phyloP scores from a whole-genome alignment of 805 yeast genomes.

The Yamadazyma tumulicola region DNA sequence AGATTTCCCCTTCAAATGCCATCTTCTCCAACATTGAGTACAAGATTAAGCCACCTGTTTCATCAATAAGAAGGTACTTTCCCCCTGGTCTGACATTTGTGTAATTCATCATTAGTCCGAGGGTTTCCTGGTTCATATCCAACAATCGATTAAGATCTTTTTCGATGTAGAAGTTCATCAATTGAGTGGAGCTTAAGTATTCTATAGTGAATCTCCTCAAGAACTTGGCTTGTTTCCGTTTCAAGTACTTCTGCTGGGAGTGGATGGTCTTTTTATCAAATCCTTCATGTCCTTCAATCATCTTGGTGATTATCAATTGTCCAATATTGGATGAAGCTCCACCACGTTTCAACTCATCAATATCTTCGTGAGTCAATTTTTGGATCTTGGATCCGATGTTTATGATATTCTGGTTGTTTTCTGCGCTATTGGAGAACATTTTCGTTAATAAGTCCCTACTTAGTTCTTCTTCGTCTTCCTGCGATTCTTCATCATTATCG shows the following conservation, averaged over 20 bases:
- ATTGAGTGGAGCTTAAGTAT: conserved; percentile 63
- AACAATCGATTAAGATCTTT: conserved; percentile 70
- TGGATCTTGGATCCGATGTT: conserved; percentile 72
- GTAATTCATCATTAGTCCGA: conserved; percentile 72
- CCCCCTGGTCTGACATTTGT: conserved; percentile 91
- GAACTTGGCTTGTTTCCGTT: conserved; percentile 89
- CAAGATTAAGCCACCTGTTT: conserved; percentile 87
- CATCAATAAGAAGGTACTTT: conserved; percentile 81
- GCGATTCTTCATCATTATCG: conserved; percentile 32
- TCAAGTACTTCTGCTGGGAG: conserved; percentile 88
- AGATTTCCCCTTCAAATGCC: conserved; percentile 69
- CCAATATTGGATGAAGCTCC: conserved; percentile 64
- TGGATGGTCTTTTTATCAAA: conserved; percentile 85
- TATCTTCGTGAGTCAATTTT: conserved; percentile 70
- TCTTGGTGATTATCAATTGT: conserved; percentile 72
- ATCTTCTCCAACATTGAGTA: conserved; percentile 88
- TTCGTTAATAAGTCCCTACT: conserved; percentile 36
- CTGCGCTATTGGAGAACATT: conserved; percentile 45
- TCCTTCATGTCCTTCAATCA: conserved; percentile 79
- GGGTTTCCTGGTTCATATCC: conserved; percentile 81
- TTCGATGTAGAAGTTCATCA: conserved; percentile 71
- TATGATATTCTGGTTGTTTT: conserved; percentile 61
- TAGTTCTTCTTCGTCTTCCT: conserved; percentile 29
- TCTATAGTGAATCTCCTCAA: conserved; percentile 81
- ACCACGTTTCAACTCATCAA: conserved; percentile 73